Conservation (phyloP, 2,329 filamentous ascomycete species). For the Talaromyces sp. region DNA sequence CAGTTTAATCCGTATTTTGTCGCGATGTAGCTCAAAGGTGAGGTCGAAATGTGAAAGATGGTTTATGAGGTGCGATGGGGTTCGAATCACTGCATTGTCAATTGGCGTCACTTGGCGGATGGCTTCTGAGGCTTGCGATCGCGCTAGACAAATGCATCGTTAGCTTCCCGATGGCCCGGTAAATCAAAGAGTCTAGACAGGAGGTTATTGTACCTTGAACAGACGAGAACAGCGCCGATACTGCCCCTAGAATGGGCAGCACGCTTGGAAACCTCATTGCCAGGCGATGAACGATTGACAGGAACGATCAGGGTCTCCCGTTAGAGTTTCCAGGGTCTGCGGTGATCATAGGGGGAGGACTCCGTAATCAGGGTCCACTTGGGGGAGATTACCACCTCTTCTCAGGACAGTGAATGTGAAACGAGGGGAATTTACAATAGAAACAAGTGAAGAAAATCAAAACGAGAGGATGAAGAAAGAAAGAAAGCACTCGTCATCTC, state of each 20-base stretch:
- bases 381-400: background rate
- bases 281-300: background rate
- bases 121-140: constrained; percentile 75
- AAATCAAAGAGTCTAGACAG: background rate
- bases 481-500: background rate
- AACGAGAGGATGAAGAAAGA: background rate
- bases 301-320: constrained; percentile 8
- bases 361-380: constrained; percentile 1
- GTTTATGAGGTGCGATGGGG: constrained; percentile 76
- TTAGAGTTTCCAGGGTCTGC: constrained; percentile 21
- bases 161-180: background rate
- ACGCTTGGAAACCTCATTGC: constrained; percentile 25
- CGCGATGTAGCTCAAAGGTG: constrained; percentile 72
- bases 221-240: constrained; percentile 18
- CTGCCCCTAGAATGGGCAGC: constrained; percentile 19
- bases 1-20: constrained; percentile 72
- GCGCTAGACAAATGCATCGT: constrained; percentile 50
- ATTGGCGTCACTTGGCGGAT: constrained; percentile 73
- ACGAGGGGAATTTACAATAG: too few relatives aligned
- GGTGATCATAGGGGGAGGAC: constrained; percentile 6
- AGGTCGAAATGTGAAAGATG: constrained; percentile 83
- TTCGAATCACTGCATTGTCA: constrained; percentile 75
- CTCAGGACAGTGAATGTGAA: too few relatives aligned
- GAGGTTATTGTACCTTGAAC: constrained; percentile 15
- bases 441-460: background rate